A percentile compares a stretch with the other conserved stretches of the same genome.
These are phyloP conservation scores for Sarcodon aspratus DNA, from an alignment of 768 basidiomycete species.

Conservation along the genomic window DNA sequence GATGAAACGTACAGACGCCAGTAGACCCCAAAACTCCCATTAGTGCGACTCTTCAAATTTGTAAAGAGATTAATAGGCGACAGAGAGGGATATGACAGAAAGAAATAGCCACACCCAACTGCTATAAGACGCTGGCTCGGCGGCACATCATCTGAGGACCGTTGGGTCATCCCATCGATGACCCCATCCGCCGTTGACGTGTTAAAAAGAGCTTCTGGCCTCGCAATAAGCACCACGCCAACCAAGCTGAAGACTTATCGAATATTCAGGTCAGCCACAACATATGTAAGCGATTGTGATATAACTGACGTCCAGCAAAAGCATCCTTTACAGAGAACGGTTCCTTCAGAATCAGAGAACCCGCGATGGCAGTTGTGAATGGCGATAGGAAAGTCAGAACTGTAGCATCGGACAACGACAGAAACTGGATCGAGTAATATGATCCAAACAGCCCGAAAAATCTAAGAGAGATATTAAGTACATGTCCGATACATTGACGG, in stretches of 20 bases:
- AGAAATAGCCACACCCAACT: conserved; percentile 31
- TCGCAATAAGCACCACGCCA: conserved; percentile 75
- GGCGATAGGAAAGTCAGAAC: conserved; percentile 71
- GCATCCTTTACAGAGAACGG: conserved; percentile 41
- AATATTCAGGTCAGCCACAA: background rate
- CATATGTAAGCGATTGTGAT: background rate
- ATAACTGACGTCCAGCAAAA: conserved; percentile 32
- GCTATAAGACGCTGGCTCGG: conserved; percentile 38
- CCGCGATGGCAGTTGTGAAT: conserved; percentile 49
- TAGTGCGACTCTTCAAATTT: conserved; percentile 37
- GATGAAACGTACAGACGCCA: conserved; percentile 47
- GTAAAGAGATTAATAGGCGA: background rate
- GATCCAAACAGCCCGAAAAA: conserved; percentile 63
- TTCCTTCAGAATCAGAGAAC: conserved; percentile 53
- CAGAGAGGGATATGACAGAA: background rate
- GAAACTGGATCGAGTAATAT: conserved; percentile 64
- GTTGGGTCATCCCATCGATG: too few relatives aligned
- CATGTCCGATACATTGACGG: background rate
- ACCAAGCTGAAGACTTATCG: conserved; percentile 46
- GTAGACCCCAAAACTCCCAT: conserved; percentile 56
- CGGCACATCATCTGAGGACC: conserved; percentile 8
- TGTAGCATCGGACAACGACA: conserved; percentile 70
- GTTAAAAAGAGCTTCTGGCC: conserved; percentile 69
- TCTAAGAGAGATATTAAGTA: conserved; percentile 20
- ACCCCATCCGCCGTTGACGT: background rate